Evolutionary conservation across 805 yeast genomes (phyloP).

Genomic region (Zygotorulaspora danielsina): DNA sequence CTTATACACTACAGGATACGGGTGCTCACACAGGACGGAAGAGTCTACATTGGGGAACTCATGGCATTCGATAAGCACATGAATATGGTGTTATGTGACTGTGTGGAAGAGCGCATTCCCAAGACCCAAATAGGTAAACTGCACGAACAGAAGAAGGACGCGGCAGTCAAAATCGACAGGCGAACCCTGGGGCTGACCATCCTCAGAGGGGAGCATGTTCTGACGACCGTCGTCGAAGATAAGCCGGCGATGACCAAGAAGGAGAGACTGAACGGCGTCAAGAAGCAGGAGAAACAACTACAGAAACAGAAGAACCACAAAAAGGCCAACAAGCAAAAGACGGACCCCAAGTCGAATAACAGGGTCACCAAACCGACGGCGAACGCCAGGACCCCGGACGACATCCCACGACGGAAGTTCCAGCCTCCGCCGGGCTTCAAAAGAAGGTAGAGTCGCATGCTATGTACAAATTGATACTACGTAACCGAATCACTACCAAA

Average conservation of each 20-base stretch:
- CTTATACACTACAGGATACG: constrained; percentile 69
- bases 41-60: constrained; percentile 73
- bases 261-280: constrained; percentile 34
- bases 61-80: constrained; percentile 86
- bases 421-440: constrained; percentile 48
- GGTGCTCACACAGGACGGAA: constrained; percentile 70
- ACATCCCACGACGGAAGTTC: constrained; percentile 34
- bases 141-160: constrained; percentile 20
- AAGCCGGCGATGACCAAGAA: constrained; percentile 48
- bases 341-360: constrained; percentile 6
- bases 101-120: constrained; percentile 77
- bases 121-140: constrained; percentile 45
- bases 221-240: constrained; percentile 57
- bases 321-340: constrained; percentile 5
- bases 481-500: not conserved
- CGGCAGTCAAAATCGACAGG: constrained; percentile 55
- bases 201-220: constrained; percentile 82
- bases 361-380: constrained; percentile 25
- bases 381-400: constrained; percentile 29
- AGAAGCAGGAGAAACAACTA: constrained; percentile 35
- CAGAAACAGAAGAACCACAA: constrained; percentile 34
- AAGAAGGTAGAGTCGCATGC: constrained; percentile 4
- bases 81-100: constrained; percentile 78
- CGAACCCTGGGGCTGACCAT: constrained; percentile 77
- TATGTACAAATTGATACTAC: not conserved